Evolutionary conservation across 805 yeast species (phyloP), one percentile per base, ranked within the genome.

Genomic region (Ogataea paraovalis): DNA sequence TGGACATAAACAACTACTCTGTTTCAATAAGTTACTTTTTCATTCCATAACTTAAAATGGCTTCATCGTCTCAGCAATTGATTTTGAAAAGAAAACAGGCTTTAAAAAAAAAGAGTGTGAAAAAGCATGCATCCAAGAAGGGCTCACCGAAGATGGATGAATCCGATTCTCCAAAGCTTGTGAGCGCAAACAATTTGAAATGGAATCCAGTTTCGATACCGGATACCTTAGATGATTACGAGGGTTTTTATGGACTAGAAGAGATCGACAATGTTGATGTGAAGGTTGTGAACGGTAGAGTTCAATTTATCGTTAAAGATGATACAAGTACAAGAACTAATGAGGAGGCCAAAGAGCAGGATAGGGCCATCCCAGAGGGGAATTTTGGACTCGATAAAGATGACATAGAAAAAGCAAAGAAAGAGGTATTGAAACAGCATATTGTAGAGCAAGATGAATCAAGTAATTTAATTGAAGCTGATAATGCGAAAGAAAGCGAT

Each of bases 251-350:
- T 63, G 99, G 97, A 0, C 70, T 94, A 32, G 99, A 92, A 64
- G 98, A 92, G 63, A 75, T 94, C 43, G 97, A 89, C 48, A 97
- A 97, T 39, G 97, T 92, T 30, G 91, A 78, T 58, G 91, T 92
- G 6, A 80, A 86, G 50, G 74, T 82, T 46, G 78, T 80, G 2
- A 72, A 87, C 51, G 96, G 96, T 13, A 69, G 72, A 43, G 82
- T 85, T 0, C 77, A 78, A 45, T 85, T 84, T 58, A 60, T 74
- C n/a, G 74, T 73, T 9, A 71, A 61, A 13, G 74, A 71, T 36
- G 58, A 66, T 52, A 55, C 43, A 50, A 55, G 43, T 45, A 53
- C 52, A 2, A 57, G 53, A 25, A 49, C 49, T 9, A 55, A 52
- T 12, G 64, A 58, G n/a, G 51, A 48, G 43, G 50, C 22, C 2